Conservation (phyloP, 1,139 yeast species). For the Magnusiomyces suaveolens region DNA sequence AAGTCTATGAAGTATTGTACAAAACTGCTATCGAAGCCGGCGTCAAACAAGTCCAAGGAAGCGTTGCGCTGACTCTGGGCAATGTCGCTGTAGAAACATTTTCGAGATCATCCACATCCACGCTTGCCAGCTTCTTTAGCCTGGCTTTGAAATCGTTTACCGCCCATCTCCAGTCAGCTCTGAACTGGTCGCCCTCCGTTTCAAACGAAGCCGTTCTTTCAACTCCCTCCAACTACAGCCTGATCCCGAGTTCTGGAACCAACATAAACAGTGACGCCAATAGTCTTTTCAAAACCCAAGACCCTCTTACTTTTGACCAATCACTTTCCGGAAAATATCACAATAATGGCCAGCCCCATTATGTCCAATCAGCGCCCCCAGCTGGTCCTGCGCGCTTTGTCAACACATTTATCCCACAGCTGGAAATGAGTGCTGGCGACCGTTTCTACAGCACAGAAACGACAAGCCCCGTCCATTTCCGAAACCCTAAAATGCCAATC, state of each 20-base stretch:
- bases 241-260: neutral
- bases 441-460: too few relatives aligned
- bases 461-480: too few relatives aligned
- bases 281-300: neutral
- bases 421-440: too few relatives aligned
- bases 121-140: constrained; percentile 23
- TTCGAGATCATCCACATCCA: constrained; percentile 5
- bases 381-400: too few relatives aligned
- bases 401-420: too few relatives aligned
- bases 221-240: neutral
- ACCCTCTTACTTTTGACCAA: neutral
- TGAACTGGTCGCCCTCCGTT: neutral
- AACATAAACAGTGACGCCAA: neutral
- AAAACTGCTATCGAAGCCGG: constrained; percentile 12
- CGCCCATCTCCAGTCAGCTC: constrained; percentile 3
- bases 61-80: constrained; percentile 25
- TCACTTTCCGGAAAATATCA: neutral
- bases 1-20: constrained; percentile 11
- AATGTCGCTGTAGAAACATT: constrained; percentile 26
- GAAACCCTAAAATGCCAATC: too few relatives aligned
- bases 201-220: neutral
- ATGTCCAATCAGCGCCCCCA: too few relatives aligned
- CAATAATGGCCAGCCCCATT: neutral
- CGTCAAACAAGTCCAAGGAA: constrained; percentile 17
- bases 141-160: constrained; percentile 24